phyloP scores from a whole-genome alignment of 495 filamentous ascomycete genomes.

The Penicillium turbatum region DNA sequence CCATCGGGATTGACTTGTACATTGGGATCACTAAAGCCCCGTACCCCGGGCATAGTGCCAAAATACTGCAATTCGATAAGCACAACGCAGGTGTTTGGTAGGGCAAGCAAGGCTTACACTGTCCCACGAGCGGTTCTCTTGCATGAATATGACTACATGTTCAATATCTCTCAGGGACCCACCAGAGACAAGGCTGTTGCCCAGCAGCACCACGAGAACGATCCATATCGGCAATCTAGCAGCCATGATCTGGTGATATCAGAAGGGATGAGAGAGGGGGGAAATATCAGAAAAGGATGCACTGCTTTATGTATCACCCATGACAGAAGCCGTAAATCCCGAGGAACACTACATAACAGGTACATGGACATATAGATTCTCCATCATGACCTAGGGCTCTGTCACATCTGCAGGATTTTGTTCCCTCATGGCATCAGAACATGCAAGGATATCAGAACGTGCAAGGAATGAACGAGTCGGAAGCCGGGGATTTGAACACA shows the following conservation, averaged over 20 bases:
- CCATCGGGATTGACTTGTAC: constrained; percentile 48
- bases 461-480: neutral
- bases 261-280: neutral
- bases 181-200: constrained; percentile 22
- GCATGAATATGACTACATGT: constrained; percentile 58
- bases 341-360: neutral
- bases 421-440: neutral
- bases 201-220: constrained; percentile 20
- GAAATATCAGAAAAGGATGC: neutral
- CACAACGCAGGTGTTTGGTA: neutral
- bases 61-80: constrained; percentile 39
- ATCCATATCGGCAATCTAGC: constrained; percentile 7
- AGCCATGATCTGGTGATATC: constrained; percentile 11
- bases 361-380: neutral
- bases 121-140: constrained; percentile 46
- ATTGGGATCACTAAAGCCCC: constrained; percentile 55
- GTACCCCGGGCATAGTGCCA: constrained; percentile 53
- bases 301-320: neutral
- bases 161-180: constrained; percentile 50
- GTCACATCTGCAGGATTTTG: neutral
- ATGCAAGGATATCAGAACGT: neutral
- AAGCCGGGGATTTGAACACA: neutral
- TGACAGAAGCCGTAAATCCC: neutral
- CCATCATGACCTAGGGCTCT: neutral
- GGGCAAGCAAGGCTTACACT: constrained; percentile 18